Conservation (phyloP, 257 asterid species). For the Solanum peruvianum region DNA sequence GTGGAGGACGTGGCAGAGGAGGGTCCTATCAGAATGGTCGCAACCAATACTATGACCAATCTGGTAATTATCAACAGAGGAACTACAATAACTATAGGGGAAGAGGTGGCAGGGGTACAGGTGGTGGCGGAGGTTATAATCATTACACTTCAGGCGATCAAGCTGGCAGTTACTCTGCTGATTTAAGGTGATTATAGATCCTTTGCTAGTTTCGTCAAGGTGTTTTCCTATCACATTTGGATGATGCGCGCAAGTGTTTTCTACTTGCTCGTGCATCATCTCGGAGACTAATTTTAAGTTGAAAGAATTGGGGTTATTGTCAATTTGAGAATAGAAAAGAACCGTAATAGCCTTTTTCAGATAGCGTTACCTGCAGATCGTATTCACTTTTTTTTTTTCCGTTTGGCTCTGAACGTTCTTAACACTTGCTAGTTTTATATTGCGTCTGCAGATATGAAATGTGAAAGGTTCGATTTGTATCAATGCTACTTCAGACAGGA, state of each 20-base stretch:
- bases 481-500: background rate
- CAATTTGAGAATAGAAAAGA: background rate
- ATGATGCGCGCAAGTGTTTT: background rate
- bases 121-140: slow-evolving; percentile 23
- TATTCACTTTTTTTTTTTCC: background rate
- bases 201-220: background rate
- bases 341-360: background rate
- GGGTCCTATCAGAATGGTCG: slow-evolving; percentile 51
- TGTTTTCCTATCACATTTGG: background rate
- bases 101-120: slow-evolving; percentile 66
- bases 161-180: slow-evolving; percentile 24
- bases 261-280: background rate
- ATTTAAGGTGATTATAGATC: slow-evolving; percentile 3
- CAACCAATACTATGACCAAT: slow-evolving; percentile 45
- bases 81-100: slow-evolving; percentile 43
- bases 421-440: background rate
- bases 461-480: background rate
- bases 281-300: background rate
- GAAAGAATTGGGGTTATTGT: background rate
- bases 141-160: slow-evolving; percentile 20
- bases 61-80: slow-evolving; percentile 41
- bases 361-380: background rate
- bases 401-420: background rate
- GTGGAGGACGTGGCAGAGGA: slow-evolving; percentile 61
- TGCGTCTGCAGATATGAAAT: background rate